These are phyloP conservation scores for Zygosaccharomyces sapae DNA, from an alignment of 1,139 yeast genomes.

Conservation along the genomic window DNA sequence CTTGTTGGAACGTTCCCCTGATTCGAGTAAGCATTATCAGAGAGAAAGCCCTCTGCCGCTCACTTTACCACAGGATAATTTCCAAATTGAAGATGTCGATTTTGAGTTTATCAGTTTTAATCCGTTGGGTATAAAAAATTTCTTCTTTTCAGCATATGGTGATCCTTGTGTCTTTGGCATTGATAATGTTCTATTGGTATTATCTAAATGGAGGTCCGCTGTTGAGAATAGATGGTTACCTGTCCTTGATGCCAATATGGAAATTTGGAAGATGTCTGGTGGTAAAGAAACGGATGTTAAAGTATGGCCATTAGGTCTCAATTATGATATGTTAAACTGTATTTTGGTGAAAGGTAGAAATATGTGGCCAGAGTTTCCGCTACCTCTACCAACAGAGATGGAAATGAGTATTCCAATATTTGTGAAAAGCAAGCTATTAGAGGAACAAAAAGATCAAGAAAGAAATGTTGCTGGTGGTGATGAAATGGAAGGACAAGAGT, in stretches of 20 bases:
- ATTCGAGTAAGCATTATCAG: constrained; percentile 35
- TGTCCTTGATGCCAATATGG: constrained; percentile 56
- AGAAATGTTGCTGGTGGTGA: constrained; percentile 41
- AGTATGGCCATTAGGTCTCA: constrained; percentile 87
- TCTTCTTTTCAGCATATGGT: constrained; percentile 78
- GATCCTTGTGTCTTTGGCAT: constrained; percentile 86
- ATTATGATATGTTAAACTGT: constrained; percentile 61
- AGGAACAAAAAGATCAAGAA: constrained; percentile 32
- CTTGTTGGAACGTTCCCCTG: constrained; percentile 29
- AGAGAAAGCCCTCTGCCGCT: constrained; percentile 33
- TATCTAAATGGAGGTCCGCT: constrained; percentile 74
- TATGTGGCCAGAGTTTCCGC: constrained; percentile 57
- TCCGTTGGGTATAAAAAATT: constrained; percentile 48
- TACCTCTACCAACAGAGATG: constrained; percentile 78
- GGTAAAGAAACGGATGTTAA: constrained; percentile 50
- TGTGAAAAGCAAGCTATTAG: constrained; percentile 29
- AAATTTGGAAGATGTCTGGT: constrained; percentile 47
- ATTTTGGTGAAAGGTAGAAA: constrained; percentile 63
- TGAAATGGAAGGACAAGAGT: constrained; percentile 39
- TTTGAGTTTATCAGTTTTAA: constrained; percentile 25
- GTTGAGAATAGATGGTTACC: constrained; percentile 87
- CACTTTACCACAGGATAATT: constrained; percentile 20
- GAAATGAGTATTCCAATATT: constrained; percentile 62
- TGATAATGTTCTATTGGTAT: constrained; percentile 64
- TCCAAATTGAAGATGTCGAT: constrained; percentile 22